These are phyloP conservation scores for Magnaporthiopsis incrustans DNA, from an alignment of 2,329 filamentous ascomycete species.

Conservation along the genomic window DNA sequence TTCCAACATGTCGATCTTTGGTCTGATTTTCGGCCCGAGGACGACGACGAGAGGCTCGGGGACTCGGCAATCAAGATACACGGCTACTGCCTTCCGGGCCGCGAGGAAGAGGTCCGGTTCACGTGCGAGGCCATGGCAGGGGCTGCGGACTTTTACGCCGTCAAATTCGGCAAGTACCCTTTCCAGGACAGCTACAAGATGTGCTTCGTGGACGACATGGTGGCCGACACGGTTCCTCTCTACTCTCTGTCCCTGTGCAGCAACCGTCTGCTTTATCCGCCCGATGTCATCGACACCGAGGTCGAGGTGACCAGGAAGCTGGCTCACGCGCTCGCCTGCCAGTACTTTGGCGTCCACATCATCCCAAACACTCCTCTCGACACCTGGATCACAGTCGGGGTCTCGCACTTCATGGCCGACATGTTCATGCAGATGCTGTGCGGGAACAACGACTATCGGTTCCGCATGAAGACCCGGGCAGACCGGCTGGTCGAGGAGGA, in stretches of 20 bases:
- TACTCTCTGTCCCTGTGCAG: slow-evolving; percentile 85
- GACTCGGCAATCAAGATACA: slow-evolving; percentile 82
- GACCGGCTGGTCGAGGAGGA: slow-evolving; percentile 79
- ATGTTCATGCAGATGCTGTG: slow-evolving; percentile 84
- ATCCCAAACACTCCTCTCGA: slow-evolving; percentile 74
- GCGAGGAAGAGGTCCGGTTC: slow-evolving; percentile 74
- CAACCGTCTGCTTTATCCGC: slow-evolving; percentile 74
- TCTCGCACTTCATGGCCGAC: slow-evolving; percentile 92
- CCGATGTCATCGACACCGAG: slow-evolving; percentile 77
- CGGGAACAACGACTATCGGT: slow-evolving; percentile 91
- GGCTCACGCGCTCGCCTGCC: slow-evolving; percentile 76
- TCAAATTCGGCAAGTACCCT: slow-evolving; percentile 83
- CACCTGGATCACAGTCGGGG: slow-evolving; percentile 81
- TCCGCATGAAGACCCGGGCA: slow-evolving; percentile 75
- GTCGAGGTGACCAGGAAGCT: slow-evolving; percentile 73
- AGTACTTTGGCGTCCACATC: slow-evolving; percentile 93
- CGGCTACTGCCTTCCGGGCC: slow-evolving; percentile 82
- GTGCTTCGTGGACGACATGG: slow-evolving; percentile 86
- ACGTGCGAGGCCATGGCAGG: slow-evolving; percentile 78
- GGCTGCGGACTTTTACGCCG: slow-evolving; percentile 85
- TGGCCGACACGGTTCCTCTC: slow-evolving; percentile 64
- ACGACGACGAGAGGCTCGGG: slow-evolving; percentile 85
- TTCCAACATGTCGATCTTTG: slow-evolving; percentile 87
- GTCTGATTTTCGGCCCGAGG: slow-evolving; percentile 79
- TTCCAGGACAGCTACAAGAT: slow-evolving; percentile 80